Evolutionary conservation across 1,284 basidiomycete genomes (phyloP), one percentile per base, ranked within the genome.

Genomic region (Rhodotorula sp.): DNA sequence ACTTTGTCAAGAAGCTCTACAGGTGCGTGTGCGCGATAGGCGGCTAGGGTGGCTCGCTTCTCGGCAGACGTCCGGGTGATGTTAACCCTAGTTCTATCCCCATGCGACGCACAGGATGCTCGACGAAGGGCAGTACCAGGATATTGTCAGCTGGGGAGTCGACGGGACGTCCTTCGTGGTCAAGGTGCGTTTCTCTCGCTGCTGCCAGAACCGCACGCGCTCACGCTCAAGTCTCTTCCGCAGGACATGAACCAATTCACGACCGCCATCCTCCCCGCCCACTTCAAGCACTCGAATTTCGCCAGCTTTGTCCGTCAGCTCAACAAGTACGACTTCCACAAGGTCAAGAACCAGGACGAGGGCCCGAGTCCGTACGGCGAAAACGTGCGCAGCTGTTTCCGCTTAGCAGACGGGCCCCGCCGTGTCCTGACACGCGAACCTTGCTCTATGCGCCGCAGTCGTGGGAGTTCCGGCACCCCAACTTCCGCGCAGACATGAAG

Each of bases 291-390:
- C 81, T 95, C 92, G 23, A 98, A 98, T 80, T 98, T 98, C 82
- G 93, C 94, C 21, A 89, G 87, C 67, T 96, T 96, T 80, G 93
- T 96, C 7, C 87, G 93, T 16, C 95, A 98, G 82, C 85, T 98
- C 54, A 98, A 98, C 87, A 98, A 97, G 84, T 98, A 98, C 80
- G 95, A 97, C 79, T 98, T 97, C 79, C 93, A 96, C 85, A 98
- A 97, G 85, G 91, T 89, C 70, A 82, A 83, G 77, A 80, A 80
- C 55, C 92, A 92, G 80, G 93, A 91, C 77, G 88, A 89, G 4
- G 90, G 92, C 74, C 90, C 91, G 74, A 84, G 86, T 75, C 87
- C 88, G 70, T 90, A 87, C 77, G 91, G 90, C 54, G 91, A 92
- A 80, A 90, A 92, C 79, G 89, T 89, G 78, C 69, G 88, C 54